Base-by-base conservation (phyloP, 805 yeast species). In the Candida taoyuanica region DNA sequence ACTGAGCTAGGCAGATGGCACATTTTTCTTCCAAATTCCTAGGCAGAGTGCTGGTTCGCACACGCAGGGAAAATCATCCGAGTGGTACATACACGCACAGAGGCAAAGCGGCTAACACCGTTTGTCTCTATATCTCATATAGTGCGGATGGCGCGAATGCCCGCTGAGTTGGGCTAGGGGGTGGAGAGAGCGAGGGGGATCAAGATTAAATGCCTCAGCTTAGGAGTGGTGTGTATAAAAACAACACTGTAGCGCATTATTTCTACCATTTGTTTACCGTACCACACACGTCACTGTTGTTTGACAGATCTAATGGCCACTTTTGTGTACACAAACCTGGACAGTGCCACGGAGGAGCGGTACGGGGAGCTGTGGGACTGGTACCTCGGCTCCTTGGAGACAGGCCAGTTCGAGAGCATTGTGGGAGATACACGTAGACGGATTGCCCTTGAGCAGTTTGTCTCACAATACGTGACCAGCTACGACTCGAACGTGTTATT, bases 251-350 rank as follows among this genome's bases (percentile, higher is more conserved):
- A n/a, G n/a, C n/a, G n/a, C n/a, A n/a, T n/a, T n/a, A n/a, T n/a
- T n/a, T n/a, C n/a, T n/a, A n/a, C n/a, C n/a, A n/a, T n/a, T n/a
- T n/a, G n/a, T n/a, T n/a, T n/a, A n/a, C n/a, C n/a, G n/a, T n/a
- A n/a, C n/a, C n/a, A n/a, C n/a, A n/a, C n/a, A n/a, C n/a, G n/a
- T n/a, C n/a, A n/a, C n/a, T n/a, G n/a, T n/a, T n/a, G n/a, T n/a
- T n/a, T n/a, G n/a, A n/a, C n/a, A n/a, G n/a, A n/a, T n/a, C 18
- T 16, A 21, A 45, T 45, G 49, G 39, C 44, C 24, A 45, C 49
- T 3, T 45, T 45, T 17, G 41, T 32, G 9, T 45, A 45, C 40
- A 39, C 41, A 7, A 45, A 45, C 33, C 39, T 45, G 21, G 44
- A 42, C 30, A 7, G 34, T 2, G 34, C 31, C 12, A 18, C 34